A percentile compares a stretch with the other conserved stretches of the same genome.
These are phyloP conservation scores for Pneumocystis oryctolagi DNA, from an alignment of 1,139 yeast species.

Conservation along the genomic window DNA sequence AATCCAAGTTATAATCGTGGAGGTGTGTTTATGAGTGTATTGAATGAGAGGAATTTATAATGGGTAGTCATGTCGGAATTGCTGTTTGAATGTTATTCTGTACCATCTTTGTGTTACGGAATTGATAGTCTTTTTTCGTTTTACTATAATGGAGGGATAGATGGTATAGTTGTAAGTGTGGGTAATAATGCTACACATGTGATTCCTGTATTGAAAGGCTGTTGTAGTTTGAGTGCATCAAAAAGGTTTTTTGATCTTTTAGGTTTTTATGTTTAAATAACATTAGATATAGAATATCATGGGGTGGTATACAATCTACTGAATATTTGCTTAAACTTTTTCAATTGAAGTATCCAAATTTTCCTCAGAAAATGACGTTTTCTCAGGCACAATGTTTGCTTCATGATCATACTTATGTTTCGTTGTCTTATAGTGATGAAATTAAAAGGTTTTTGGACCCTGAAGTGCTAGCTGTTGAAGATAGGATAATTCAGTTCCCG, in stretches of 20 bases:
- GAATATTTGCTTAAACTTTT: constrained; percentile 49
- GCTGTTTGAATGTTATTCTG: constrained; percentile 64
- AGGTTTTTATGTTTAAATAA: neutral
- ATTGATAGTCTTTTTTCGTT: constrained; percentile 69
- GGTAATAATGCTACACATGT: constrained; percentile 75
- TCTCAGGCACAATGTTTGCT: constrained; percentile 55
- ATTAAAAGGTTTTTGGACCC: constrained; percentile 42
- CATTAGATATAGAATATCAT: constrained; percentile 35
- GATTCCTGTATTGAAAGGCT: constrained; percentile 52
- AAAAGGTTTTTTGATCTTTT: constrained; percentile 32
- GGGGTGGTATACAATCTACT: constrained; percentile 75
- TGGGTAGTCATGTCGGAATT: constrained; percentile 46
- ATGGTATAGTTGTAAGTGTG: constrained; percentile 63
- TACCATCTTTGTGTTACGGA: constrained; percentile 65
- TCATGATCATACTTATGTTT: constrained; percentile 65
- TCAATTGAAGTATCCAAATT: constrained; percentile 76
- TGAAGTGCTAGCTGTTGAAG: constrained; percentile 48
- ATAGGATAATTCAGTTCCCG: constrained; percentile 73
- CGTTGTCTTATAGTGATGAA: constrained; percentile 47
- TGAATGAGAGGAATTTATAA: neutral
- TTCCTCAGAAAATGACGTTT: constrained; percentile 56
- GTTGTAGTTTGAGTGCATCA: constrained; percentile 49
- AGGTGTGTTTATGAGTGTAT: constrained; percentile 18
- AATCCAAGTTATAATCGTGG: constrained; percentile 55
- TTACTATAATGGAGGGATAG: constrained; percentile 32